Evolutionary conservation across 1,284 basidiomycete species (phyloP), one percentile per base, ranked within the genome.

Genomic region (Leccinum cinnamomeum): DNA sequence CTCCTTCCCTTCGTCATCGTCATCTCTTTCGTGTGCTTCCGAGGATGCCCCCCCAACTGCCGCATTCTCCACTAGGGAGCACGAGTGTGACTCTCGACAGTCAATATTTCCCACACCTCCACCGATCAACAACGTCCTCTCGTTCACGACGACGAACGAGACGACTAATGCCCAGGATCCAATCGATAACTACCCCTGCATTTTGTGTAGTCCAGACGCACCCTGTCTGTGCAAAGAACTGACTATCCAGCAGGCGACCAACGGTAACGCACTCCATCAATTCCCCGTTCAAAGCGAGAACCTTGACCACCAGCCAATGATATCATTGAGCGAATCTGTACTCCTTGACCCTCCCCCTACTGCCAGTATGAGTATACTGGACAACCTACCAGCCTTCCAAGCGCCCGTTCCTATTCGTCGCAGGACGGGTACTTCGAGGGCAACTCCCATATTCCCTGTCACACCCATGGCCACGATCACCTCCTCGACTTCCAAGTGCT

Each of bases 321-420:
- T 68, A 39, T 70, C 77, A 35, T 35, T 67, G 46, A 61, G 65
- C 14, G 67, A 68, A 46, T 50, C 73, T 23, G 16, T 65, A 46
- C 66, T 62, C 20, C 51, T 60, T 12, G 30, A 53, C n/a, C 39
- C 63, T 54, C 60, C 68, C 53, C 60, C 70, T 50, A 60, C 67
- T 55, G 39, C 64, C 35, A 63, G 67, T 3, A 62, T 69, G 20
- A 91, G 86, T 50, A 89, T 91, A 65, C 79, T 92, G 37, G 89
- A 92, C 64, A 88, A 90, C 68, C 81, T 90, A 2, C 90, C 90
- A 48, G 83, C 86, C 18, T 92, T 89, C 70, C 88, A 92, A 69
- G 85, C 90, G 2, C 81, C 91, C 7, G 85, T 94, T 48, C 90
- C 90, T 20, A 83, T 92, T 58, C 88, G 86, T 61, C 85, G 87